Evolutionary conservation across 2,329 filamentous ascomycete species (phyloP).

Genomic region (Claviceps sp.): DNA sequence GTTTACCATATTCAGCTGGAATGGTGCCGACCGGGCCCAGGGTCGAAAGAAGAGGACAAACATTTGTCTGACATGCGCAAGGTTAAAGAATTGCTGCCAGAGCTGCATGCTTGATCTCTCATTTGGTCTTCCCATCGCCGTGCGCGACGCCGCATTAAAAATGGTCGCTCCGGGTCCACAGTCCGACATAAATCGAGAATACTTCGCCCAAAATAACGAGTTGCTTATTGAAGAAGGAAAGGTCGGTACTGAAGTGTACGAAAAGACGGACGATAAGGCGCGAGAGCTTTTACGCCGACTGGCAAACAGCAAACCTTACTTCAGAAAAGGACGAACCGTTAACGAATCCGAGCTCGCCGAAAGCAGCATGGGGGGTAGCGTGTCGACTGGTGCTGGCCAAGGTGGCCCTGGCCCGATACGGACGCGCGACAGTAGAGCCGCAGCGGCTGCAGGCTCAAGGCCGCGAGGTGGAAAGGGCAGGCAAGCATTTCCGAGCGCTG

Average conservation of each 20-base stretch:
- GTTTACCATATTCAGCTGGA: conserved; percentile 94
- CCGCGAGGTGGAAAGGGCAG: conserved; percentile 29
- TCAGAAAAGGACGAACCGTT: conserved; percentile 70
- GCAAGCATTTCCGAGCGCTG: conserved; percentile 53
- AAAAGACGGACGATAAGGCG: conserved; percentile 95
- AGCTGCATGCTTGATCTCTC: conserved; percentile 97
- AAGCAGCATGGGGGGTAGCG: conserved; percentile 29
- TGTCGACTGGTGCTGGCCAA: conserved; percentile 39
- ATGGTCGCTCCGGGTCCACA: conserved; percentile 92
- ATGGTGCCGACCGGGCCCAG: conserved; percentile 67
- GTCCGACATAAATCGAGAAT: conserved; percentile 89
- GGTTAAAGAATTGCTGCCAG: conserved; percentile 97
- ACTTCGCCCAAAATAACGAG: conserved; percentile 96
- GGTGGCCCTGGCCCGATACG: conserved; percentile 66
- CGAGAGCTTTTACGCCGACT: conserved; percentile 72
- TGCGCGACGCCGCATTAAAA: conserved; percentile 91
- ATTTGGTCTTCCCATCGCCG: conserved; percentile 87
- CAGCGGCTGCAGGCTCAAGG: conserved; percentile 33
- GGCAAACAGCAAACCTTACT: conserved; percentile 89
- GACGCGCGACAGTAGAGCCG: conserved; percentile 51
- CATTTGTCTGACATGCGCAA: conserved; percentile 91
- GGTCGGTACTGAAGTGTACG: conserved; percentile 76
- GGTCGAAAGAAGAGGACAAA: conserved; percentile 86
- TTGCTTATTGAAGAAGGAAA: conserved; percentile 86
- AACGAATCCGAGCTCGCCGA: conserved; percentile 37